phyloP scores from a whole-genome alignment of 495 filamentous ascomycete genomes.

The Chaetomium cochliodes region DNA sequence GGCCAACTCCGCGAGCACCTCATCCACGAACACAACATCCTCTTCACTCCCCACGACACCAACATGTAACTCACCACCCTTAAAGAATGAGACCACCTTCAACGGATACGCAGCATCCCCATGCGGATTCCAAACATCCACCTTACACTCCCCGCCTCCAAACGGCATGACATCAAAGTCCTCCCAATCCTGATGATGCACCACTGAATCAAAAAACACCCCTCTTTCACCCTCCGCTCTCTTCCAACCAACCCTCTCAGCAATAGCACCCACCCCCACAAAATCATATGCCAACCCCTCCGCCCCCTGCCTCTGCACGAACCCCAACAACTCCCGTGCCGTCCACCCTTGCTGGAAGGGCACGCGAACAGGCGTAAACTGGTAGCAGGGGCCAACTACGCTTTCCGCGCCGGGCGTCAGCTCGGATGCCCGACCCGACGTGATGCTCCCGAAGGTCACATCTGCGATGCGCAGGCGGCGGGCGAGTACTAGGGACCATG shows the following conservation, averaged over 20 bases:
- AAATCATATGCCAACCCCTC: slow-evolving; percentile 38
- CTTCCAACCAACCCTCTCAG: slow-evolving; percentile 28
- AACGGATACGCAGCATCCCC: slow-evolving; percentile 15
- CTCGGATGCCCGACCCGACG: slow-evolving; percentile 55
- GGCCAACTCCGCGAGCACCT: slow-evolving; percentile 2
- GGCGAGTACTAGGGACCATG: slow-evolving; percentile 61
- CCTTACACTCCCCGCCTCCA: slow-evolving; percentile 13
- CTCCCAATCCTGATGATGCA: slow-evolving; percentile 48
- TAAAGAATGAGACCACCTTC: slow-evolving; percentile 19
- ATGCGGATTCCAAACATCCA: slow-evolving; percentile 15
- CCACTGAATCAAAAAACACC: slow-evolving; percentile 45
- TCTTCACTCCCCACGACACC: slow-evolving; percentile 15
- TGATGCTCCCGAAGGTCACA: slow-evolving; percentile 61
- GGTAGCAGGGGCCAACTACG: slow-evolving; percentile 48
- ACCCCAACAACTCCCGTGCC: slow-evolving; percentile 34
- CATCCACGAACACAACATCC: slow-evolving; percentile 7
- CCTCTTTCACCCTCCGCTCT: slow-evolving; percentile 3
- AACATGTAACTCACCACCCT: slow-evolving; percentile 11
- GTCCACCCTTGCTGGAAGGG: slow-evolving; percentile 31
- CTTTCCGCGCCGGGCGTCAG: slow-evolving; percentile 43
- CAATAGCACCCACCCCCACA: slow-evolving; percentile 41
- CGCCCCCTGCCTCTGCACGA: slow-evolving; percentile 42
- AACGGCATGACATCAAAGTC: slow-evolving; percentile 44
- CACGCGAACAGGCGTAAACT: slow-evolving; percentile 45
- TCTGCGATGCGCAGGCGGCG: slow-evolving; percentile 49